These are phyloP conservation scores for Tuber magnatum DNA, from an alignment of 495 filamentous ascomycete species.

Conservation along the genomic window DNA sequence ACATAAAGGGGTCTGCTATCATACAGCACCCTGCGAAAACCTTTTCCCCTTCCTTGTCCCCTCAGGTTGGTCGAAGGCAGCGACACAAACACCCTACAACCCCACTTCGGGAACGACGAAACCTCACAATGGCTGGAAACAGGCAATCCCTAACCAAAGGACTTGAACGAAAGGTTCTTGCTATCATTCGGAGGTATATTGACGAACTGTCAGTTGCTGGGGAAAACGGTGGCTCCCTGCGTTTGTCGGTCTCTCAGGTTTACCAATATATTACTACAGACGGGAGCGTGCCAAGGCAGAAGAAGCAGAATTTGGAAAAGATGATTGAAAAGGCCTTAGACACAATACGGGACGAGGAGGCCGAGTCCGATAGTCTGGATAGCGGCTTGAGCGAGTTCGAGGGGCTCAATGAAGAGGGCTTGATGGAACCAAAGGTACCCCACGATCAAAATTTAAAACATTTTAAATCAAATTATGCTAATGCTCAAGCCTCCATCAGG, in stretches of 20 bases:
- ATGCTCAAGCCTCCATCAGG: conserved; percentile 41
- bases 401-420: conserved; percentile 49
- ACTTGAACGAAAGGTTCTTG: conserved; percentile 35
- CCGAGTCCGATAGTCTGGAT: conserved; percentile 46
- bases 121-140: conserved; percentile 20
- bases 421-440: conserved; percentile 33
- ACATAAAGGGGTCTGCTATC: neutral
- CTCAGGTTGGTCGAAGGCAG: neutral
- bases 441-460: conserved; percentile 6
- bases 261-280: conserved; percentile 34
- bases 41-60: neutral
- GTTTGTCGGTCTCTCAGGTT: conserved; percentile 31
- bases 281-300: conserved; percentile 29
- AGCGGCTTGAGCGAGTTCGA: conserved; percentile 51
- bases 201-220: conserved; percentile 22
- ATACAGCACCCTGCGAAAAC: neutral
- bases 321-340: conserved; percentile 78
- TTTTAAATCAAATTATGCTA: neutral
- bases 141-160: conserved; percentile 26
- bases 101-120: neutral
- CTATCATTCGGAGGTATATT: conserved; percentile 36
- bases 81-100: neutral
- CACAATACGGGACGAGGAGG: conserved; percentile 57
- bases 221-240: conserved; percentile 21
- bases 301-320: conserved; percentile 57